Base-by-base conservation (phyloP, 2,329 filamentous ascomycete genomes). In the Colletotrichum sublineola region DNA sequence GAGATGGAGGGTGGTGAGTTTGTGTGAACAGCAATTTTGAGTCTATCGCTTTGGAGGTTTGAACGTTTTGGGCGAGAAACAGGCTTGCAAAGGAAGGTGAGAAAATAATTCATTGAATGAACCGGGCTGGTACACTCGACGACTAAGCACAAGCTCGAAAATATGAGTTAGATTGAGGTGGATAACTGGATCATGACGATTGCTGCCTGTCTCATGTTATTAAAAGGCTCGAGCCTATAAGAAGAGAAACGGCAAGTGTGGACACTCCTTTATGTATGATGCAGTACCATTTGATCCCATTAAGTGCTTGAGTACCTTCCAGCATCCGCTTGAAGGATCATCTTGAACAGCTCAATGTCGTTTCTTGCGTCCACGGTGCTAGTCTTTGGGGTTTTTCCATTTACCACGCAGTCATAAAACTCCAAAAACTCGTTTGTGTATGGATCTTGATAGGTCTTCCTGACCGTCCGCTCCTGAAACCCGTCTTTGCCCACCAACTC, bases 361-460 rank as follows among this genome's bases (percentile, higher is more conserved):
- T 80, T 67, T 44, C 75, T 70, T 2, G 79, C 77, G 65, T 82
- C 80, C 6, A 52, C 58, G 1, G 75, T 75, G 0, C 73, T 77
- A 1, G 80, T 81, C 67, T 82, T 82, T 2, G 76, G 72, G 5
- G 71, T 18, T 56, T 72, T 77, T 0, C 60, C 73, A 8, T 77
- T 63, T 1, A 77, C 65, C 0, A 78, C 77, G 15, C 76, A 77
- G 1, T 77, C 75, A 31, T 82, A 81, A 24, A 83, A 71, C 31
- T 81, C 78, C 40, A 78, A 66, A 70, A 84, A 76, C 75, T 85
- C 80, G 0, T 79, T 69, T 0, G 81, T 83, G 67, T 83, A 84
- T 0, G 81, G 76, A 66, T 85, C 83, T 31, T 83, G 79, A 61
- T 87, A 90, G 0, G 85, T 85, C 46, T 79, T 82, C 40, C 83